Base-by-base conservation (phyloP, 1,284 basidiomycete species). In the Melampsora allii-populina region DNA sequence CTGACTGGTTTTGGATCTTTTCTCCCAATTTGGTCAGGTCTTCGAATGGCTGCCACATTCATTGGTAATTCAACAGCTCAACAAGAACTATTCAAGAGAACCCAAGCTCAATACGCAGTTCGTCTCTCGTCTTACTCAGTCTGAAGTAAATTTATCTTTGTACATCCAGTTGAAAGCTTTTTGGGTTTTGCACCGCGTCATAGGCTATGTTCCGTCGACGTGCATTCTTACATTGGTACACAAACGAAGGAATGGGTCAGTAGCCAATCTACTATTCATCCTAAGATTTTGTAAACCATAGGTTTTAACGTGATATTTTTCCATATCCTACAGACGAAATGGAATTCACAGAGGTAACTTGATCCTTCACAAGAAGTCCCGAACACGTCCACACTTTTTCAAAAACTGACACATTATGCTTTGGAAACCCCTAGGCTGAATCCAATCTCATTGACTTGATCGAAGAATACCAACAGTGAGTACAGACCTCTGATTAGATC, bases 151-250 rank as follows among this genome's bases (percentile, higher is more conserved):
- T 29, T 56, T 10, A 7, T 14, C 21, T 29, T 24, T 56, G 53
- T 10, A 21, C 53, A 29, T 56, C 53, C 21, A 56, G 21, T 42
- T 42, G 4, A 56, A 56, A 24, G 19, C 1, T 29, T 29, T 29
- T 56, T 56, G 53, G n/a, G n/a, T 56, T 56, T 56, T 21, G 53
- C 17, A 24, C 14, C n/a, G 21, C 14, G 12, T 81, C 80, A 77
- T 75, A 78, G 66, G 78, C 78, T 77, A 82, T 82, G 81, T 81
- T 82, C 77, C 79, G 80, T 76, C 76, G 81, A 65, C 81, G 81
- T 76, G 81, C 81, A 31, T 82, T 82, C 80, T 79, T 82, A 77
- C 81, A 82, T 77, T 82, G 81, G 81, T 82, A 81, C 79, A 81
- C 80, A n/a, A 80, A 79, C 60, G 81, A 82, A 75, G 81, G 81